Conservation (phyloP, 2,329 filamentous ascomycete species). For the Aspergillus eucalypticola region DNA sequence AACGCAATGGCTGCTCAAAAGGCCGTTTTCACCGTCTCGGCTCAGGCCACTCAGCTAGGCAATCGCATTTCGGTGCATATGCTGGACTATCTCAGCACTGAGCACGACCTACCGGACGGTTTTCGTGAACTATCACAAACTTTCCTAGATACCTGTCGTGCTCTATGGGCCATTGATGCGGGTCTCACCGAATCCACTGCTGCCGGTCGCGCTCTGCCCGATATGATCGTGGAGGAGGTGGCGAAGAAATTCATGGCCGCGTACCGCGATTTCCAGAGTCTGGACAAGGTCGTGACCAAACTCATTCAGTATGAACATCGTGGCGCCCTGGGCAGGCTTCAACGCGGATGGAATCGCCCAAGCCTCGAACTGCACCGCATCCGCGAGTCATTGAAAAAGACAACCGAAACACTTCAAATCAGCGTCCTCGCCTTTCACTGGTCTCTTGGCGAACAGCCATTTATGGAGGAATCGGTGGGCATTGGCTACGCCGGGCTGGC, state of each 20-base stretch:
- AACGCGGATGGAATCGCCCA: conserved; percentile 57
- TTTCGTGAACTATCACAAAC: conserved; percentile 64
- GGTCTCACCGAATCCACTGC: conserved; percentile 59
- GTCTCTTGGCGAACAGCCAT: conserved; percentile 60
- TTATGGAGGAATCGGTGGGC: conserved; percentile 58
- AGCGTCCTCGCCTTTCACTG: conserved; percentile 68
- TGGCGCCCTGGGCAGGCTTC: conserved; percentile 60
- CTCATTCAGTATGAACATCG: conserved; percentile 65
- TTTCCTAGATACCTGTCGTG: conserved; percentile 67
- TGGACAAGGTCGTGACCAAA: conserved; percentile 64
- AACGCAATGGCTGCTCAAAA: conserved; percentile 16
- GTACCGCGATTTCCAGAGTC: conserved; percentile 61
- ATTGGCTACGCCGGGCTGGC: conserved; percentile 69
- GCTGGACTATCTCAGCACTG: conserved; percentile 63
- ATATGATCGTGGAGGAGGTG: conserved; percentile 64
- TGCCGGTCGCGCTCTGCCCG: conserved; percentile 56
- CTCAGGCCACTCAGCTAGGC: conserved; percentile 59
- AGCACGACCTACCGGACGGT: conserved; percentile 56
- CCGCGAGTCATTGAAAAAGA: conserved; percentile 57
- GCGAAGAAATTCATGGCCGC: conserved; percentile 64
- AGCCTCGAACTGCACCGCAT: conserved; percentile 24
- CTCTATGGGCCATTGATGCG: conserved; percentile 68
- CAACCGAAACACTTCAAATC: conserved; percentile 63
- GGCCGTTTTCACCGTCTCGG: conserved; percentile 47
- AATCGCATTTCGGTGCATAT: conserved; percentile 66